Base-by-base conservation (phyloP, 2,329 filamentous ascomycete genomes). In the Pseudogymnoascus sp. region DNA sequence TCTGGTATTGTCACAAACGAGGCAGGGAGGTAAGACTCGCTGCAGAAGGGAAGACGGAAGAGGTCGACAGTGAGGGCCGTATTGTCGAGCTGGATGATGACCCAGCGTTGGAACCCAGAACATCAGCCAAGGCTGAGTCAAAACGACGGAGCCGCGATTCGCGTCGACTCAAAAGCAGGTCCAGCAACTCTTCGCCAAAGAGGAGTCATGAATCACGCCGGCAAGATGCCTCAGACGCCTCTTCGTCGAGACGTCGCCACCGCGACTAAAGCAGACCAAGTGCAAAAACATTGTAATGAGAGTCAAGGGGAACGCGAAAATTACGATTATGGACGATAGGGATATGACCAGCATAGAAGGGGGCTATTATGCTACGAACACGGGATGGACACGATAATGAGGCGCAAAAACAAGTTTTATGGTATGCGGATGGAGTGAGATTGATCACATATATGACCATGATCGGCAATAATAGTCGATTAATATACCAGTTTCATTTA, bases 1-100 rank as follows among this genome's bases (percentile, higher is more conserved):
- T 97, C 67, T 99, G 92, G 92, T 99, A 97, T 75, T 97, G 92
- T 75, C 88, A 97, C 74, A 97, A 97, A 77, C 88, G 94, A 59
- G 94, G 94, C 37, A 84, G 84, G 45, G 92, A 99, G 75, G 85
- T 85, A 5, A 83, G 94, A 57, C 81, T 97, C 8, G 67, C 66
- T 35, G 65, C 62, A 13, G 69, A 71, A 61, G 62, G 61, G 2
- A 39, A 55, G 34, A 39, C 26, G 15, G 57, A 28, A 12, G 62
- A 63, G 35, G 55, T 65, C 33, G 63, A 67, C 35, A 65, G 61
- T 35, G 64, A 68, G 57, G 67, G 66, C 1, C 63, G 65, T 12
- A 61, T 67, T 18, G 62, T 65, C 12, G 66, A 68, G 57, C 61
- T 66, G 3, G 63, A 64, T 3, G 66, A 68, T 48, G 65, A 67